Evolutionary conservation across 73 alveolate genomes (phyloP), one percentile per base, ranked within the genome.

Genomic region (Effrenium voratum): DNA sequence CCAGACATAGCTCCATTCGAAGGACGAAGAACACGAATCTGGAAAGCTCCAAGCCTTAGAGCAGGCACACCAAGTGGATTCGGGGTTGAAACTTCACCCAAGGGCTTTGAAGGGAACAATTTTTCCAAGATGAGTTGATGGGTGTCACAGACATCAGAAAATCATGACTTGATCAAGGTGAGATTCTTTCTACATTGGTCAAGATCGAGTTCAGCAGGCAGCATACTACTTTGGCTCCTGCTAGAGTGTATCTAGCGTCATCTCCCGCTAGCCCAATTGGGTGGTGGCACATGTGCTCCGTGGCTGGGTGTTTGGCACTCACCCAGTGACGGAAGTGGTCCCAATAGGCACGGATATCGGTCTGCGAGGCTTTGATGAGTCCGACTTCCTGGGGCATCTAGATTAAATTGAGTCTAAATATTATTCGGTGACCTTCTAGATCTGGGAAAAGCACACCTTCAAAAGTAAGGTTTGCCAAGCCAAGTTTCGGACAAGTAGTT

Each of bases 241-340:
- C 93, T 5, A 83, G 40, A 1, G 93, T 83, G 55, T 83, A 83
- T 52, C 19, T 34, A 0, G 93, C 93, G 19, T 83, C 93, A 41
- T 83, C 93, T 0, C 93, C 93, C 30, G 52, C 49, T 1, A 83
- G 6, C 28, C 93, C 93, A 38, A 83, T 40, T 10, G 93, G 93
- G 30, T 50, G 75, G 79, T 83, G 76, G 79, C 75, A 50, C 36
- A 36, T 63, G 79, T 79, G 41, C 12, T 28, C 44, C 70, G 46
- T 12, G 2, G 90, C 90, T 3, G 90, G 90, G n/a, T 79, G 90
- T 12, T 79, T n/a, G n/a, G n/a, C 70, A 32, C 90, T 68, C 90
- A 79, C 46, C 70, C 46, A 30, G 2, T 43, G 8, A 0, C 70
- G 44, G 70, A 79, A 79, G 45, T 79, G 90, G 28, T 26, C 0